Base-by-base conservation (phyloP, 2,329 filamentous ascomycete genomes). In the Penicillium sp. region DNA sequence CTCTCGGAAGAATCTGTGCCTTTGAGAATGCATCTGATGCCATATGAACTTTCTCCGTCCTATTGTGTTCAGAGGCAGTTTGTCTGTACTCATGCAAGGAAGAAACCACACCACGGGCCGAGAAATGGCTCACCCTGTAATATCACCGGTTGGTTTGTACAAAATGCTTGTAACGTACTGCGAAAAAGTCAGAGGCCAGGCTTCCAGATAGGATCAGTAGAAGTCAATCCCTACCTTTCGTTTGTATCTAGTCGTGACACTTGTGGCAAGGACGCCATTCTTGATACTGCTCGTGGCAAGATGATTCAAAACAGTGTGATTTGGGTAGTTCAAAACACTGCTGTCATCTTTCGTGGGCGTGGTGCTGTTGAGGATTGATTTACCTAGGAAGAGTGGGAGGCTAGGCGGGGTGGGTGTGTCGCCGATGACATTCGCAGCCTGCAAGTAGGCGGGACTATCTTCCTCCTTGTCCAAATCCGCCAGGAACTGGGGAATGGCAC, bases 201-300 rank as follows among this genome's bases (percentile, higher is more conserved):
- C n/a, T n/a, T n/a, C n/a, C n/a, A 30, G 34, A 25, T 4, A 9
- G 15, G 9, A 25, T 15, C 8, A 14, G 5, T 11, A 10, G n/a
- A 18, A 16, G 3, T 11, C 9, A 5, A 6, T 23, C 15, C 58
- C 44, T 54, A 71, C 70, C 64, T 98, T 98, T 68, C 87, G 84
- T 72, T 89, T 94, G 67, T 97, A 98, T 65, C 93, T 79, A n/a
- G 93, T 98, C 4, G 93, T 98, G 10, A 88, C 91, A 59, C 90
- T 96, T 4, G 94, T 94, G 21, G 93, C 93, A 50, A 98, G 75
- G 17, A 97, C 87, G 48, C 91, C 90, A 54, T 95, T 89, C 73
- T 95, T 96, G 67, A 98, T 98, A 65, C 90, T 96, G 67, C 91
- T 97, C 3, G 93, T 98, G 33, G 91, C 91, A 54, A 98, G 73